Conservation (phyloP, 2,329 filamentous ascomycete genomes). For the Metarhizium brunneum region DNA sequence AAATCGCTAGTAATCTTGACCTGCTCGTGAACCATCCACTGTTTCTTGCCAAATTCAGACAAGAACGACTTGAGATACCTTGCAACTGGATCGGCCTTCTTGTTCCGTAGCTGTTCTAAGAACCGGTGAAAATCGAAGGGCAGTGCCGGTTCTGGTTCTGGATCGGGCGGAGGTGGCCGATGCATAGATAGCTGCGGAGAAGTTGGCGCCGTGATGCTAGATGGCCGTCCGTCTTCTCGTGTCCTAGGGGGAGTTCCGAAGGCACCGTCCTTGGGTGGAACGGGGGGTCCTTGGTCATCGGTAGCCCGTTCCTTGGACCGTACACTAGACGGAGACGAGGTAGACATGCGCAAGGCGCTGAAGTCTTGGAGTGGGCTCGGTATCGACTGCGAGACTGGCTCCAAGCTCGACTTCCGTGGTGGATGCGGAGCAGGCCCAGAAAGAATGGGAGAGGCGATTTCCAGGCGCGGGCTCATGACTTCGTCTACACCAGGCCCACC, state of each 20-base stretch:
- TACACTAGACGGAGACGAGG: constrained; percentile 28
- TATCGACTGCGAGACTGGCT: constrained; percentile 50
- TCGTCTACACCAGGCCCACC: constrained; percentile 66
- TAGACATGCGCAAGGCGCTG: constrained; percentile 31
- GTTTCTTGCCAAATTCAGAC: constrained; percentile 88
- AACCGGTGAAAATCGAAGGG: constrained; percentile 98
- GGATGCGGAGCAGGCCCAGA: constrained; percentile 61
- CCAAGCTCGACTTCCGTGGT: constrained; percentile 77
- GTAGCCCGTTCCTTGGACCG: constrained; percentile 26
- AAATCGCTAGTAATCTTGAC: constrained; percentile 99
- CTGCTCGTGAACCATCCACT: constrained; percentile 99
- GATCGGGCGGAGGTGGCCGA: constrained; percentile 61
- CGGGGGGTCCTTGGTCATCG: constrained; percentile 44
- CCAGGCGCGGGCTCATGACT: constrained; percentile 84
- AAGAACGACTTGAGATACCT: constrained; percentile 93
- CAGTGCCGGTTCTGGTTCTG: constrained; percentile 70
- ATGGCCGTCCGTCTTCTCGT: constrained; percentile 26
- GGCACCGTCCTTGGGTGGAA: constrained; percentile 51
- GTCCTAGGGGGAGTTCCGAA: constrained; percentile 26
- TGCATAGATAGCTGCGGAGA: constrained; percentile 43
- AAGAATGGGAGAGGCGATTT: constrained; percentile 71
- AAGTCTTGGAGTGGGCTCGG: constrained; percentile 39
- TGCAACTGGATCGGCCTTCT: constrained; percentile 95
- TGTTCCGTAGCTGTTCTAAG: constrained; percentile 87
- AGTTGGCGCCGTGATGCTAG: constrained; percentile 25